A percentile compares a stretch with the other conserved stretches of the same genome.
Conservation (phyloP, 345 rosid species). For the Schrenkiella parvula region DNA sequence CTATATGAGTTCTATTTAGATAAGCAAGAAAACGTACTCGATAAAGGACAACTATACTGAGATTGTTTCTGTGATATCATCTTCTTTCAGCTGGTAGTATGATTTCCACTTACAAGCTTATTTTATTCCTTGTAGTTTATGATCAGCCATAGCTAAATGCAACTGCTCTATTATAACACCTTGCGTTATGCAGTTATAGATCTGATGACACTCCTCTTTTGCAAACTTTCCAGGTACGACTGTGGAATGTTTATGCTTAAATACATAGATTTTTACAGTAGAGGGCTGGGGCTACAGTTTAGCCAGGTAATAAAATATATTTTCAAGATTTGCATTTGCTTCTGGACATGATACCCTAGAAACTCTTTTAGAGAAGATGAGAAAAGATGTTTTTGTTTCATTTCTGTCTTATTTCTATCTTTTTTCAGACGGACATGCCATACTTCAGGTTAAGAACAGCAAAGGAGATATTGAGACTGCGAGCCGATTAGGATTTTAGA, state of each 20-base stretch:
- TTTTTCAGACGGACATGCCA: slow-evolving; percentile 69
- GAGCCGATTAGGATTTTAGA: slow-evolving; percentile 52
- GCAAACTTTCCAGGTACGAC: slow-evolving; percentile 51
- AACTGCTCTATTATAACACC: not conserved
- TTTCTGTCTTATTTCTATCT: not conserved
- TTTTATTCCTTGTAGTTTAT: not conserved
- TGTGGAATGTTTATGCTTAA: slow-evolving; percentile 97
- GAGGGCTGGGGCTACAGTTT: slow-evolving; percentile 72
- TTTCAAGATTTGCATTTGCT: not conserved
- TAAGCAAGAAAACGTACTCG: not conserved
- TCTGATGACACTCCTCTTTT: not conserved
- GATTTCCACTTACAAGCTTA: not conserved
- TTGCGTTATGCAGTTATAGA: not conserved
- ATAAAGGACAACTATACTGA: not conserved
- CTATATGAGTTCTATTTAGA: not conserved
- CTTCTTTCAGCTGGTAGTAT: not conserved
- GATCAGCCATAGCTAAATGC: not conserved
- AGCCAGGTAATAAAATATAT: slow-evolving; percentile 49
- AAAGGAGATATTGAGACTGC: slow-evolving; percentile 73
- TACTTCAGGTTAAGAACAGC: slow-evolving; percentile 88
- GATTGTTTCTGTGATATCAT: not conserved
- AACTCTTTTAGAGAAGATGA: not conserved
- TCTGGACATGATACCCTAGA: not conserved
- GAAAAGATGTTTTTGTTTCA: not conserved
- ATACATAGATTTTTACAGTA: slow-evolving; percentile 79